Conservation (phyloP, 257 asterid species). For the Linaria vulgaris region DNA sequence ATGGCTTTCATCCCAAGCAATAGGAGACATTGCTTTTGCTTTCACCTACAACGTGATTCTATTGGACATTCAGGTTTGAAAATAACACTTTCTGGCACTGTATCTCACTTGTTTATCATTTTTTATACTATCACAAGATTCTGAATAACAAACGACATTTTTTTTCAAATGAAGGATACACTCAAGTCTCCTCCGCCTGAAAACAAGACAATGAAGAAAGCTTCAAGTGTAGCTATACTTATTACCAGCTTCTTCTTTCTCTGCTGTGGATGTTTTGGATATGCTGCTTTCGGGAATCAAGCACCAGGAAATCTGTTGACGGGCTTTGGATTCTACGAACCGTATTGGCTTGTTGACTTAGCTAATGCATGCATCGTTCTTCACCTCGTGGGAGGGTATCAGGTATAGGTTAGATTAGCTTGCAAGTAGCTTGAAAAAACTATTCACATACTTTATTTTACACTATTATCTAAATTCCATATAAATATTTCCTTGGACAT, state of each 20-base stretch:
- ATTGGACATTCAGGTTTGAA: conserved; percentile 47
- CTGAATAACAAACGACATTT: conserved; percentile 20
- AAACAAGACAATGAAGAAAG: conserved; percentile 58
- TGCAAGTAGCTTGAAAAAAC: conserved; percentile 12
- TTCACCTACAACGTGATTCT: conserved; percentile 51
- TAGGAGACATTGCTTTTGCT: conserved; percentile 62
- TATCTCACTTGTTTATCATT: no score
- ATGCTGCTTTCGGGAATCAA: conserved; percentile 65
- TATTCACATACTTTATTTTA: no score
- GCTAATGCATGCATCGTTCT: conserved; percentile 69
- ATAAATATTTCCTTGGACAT: no score
- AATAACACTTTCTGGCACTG: not conserved
- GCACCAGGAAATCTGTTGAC: conserved; percentile 71
- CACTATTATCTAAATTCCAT: no score
- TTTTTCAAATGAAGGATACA: conserved; percentile 52
- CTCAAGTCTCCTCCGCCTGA: conserved; percentile 49
- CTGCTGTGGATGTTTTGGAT: conserved; percentile 65
- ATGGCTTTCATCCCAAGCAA: conserved; percentile 46
- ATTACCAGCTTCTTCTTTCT: conserved; percentile 61
- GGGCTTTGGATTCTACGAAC: conserved; percentile 75
- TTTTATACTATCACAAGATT: no score
- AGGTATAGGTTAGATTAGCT: no score
- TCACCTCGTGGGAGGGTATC: conserved; percentile 70
- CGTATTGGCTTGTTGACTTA: conserved; percentile 69
- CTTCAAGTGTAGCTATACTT: conserved; percentile 40